A percentile compares a stretch with the other conserved stretches of the same genome.
phyloP scores from a whole-genome alignment of 768 basidiomycete species.

The Omphalotus guepiniiformis region DNA sequence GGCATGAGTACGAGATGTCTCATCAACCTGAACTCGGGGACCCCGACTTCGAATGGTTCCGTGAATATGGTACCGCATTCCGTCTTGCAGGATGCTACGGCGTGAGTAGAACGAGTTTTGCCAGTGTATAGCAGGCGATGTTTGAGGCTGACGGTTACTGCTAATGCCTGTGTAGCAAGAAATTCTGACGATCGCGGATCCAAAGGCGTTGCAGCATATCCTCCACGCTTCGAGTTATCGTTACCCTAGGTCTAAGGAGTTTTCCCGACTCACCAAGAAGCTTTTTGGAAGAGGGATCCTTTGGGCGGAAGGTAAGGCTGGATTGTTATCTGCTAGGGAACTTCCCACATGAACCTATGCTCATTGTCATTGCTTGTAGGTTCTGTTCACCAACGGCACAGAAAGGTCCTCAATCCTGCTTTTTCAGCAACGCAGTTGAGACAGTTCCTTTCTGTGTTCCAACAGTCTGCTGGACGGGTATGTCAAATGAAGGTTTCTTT shows the following conservation, averaged over 20 bases:
- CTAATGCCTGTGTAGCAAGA: slow-evolving; percentile 17
- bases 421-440: slow-evolving; percentile 24
- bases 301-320: slow-evolving; percentile 14
- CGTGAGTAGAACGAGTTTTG: background rate
- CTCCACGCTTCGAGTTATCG: slow-evolving; percentile 23
- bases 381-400: slow-evolving; percentile 22
- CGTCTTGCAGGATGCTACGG: slow-evolving; percentile 13
- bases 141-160: background rate
- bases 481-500: background rate
- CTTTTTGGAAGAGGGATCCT: slow-evolving; percentile 21
- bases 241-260: slow-evolving; percentile 18
- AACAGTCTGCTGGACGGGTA: slow-evolving; percentile 15
- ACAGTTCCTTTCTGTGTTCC: slow-evolving; percentile 23
- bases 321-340: background rate
- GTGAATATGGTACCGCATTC: slow-evolving; percentile 22
- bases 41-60: slow-evolving; percentile 21
- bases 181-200: slow-evolving; percentile 21
- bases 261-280: slow-evolving; percentile 6
- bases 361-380: slow-evolving; percentile 9
- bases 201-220: slow-evolving; percentile 10
- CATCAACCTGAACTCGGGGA: slow-evolving; percentile 28
- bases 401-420: slow-evolving; percentile 25
- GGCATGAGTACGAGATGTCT: no score
- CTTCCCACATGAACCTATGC: background rate
- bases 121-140: no score